phyloP scores from a whole-genome alignment of 1,284 basidiomycete species.

The Caloboletus inedulis region DNA sequence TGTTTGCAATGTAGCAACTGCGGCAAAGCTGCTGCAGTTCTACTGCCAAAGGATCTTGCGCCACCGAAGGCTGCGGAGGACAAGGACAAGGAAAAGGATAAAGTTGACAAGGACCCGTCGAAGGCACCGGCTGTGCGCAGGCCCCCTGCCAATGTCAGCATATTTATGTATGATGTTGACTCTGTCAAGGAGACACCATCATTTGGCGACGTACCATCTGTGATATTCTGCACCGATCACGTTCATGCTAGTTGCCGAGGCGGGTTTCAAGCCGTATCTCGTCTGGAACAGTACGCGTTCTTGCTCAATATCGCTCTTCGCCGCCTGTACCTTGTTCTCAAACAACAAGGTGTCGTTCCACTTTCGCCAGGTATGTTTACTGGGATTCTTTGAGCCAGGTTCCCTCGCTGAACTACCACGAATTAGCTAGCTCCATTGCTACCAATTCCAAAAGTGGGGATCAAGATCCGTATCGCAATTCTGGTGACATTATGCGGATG shows the following conservation, averaged over 20 bases:
- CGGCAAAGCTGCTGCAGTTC: slow-evolving; percentile 71
- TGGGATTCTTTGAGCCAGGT: neutral
- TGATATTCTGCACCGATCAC: slow-evolving; percentile 79
- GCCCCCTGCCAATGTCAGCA: slow-evolving; percentile 72
- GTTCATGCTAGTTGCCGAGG: slow-evolving; percentile 59
- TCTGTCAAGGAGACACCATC: slow-evolving; percentile 61
- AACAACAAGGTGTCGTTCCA: slow-evolving; percentile 89
- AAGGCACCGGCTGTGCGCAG: slow-evolving; percentile 65
- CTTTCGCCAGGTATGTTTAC: slow-evolving; percentile 63
- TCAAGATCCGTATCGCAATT: slow-evolving; percentile 78
- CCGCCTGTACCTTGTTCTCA: slow-evolving; percentile 86
- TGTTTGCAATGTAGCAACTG: slow-evolving; percentile 86
- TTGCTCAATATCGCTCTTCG: slow-evolving; percentile 93
- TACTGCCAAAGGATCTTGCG: slow-evolving; percentile 50
- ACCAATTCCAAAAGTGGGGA: slow-evolving; percentile 38
- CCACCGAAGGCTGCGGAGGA: slow-evolving; percentile 40
- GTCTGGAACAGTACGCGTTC: slow-evolving; percentile 98
- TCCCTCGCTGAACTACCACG: slow-evolving; percentile 14
- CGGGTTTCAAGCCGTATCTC: slow-evolving; percentile 89
- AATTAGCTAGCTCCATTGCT: slow-evolving; percentile 37
- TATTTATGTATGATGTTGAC: slow-evolving; percentile 73
- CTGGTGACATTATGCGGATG: slow-evolving; percentile 90
- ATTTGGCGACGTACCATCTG: slow-evolving; percentile 66
- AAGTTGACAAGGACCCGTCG: slow-evolving; percentile 42
- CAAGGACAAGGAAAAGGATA: slow-evolving; percentile 41